Base-by-base conservation (phyloP, 441 rosid species). In the Pelargonium australe region DNA sequence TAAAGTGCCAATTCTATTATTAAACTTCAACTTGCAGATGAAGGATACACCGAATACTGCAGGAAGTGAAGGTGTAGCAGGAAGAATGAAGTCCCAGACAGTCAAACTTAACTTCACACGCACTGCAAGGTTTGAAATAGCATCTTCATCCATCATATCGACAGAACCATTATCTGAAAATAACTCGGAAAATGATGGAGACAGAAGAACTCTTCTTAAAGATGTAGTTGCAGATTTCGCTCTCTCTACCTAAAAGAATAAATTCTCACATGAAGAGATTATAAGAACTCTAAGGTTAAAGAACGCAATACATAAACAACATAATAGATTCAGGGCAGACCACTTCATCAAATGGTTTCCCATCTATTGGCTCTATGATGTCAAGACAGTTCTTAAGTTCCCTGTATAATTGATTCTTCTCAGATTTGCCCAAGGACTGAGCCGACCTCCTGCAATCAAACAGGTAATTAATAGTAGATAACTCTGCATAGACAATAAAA, bases 111-210 rank as follows among this genome's bases (percentile, higher is more conserved):
- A 72, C 85, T 88, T 91, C 67, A 94, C 82, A 71, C 83, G 95
- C 40, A 87, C 85, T 1, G 97, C 83, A 74, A 87, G 92, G 80
- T 88, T 89, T 71, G 95, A 87, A 63, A 86, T 78, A 70, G 88
- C 88, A 85, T 94, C 98, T 86, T 94, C 98, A 68, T 94, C 97
- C 98, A 94, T 94, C 93, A 89, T 76, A 80, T 83, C 92, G 68
- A 78, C 78, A 16, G 85, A 44, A 40, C 89, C 95, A 80, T 89
- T 92, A 66, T 86, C 93, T 77, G 90, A 85, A 80, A 78, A 78
- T 80, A 88, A 87, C 80, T 89, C 97, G 70, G 89, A 83, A 83
- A 94, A 94, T 64, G 86, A 86, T 75, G 96, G 89, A 80, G 96
- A 88, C 69, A 85, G 77, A 73, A 89, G 84, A 84, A 85, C 83